Percentiles rank a stretch among this genome's conserved stretches.
Conservation (phyloP, 2,329 filamentous ascomycete genomes). For the Massarina eburnea region DNA sequence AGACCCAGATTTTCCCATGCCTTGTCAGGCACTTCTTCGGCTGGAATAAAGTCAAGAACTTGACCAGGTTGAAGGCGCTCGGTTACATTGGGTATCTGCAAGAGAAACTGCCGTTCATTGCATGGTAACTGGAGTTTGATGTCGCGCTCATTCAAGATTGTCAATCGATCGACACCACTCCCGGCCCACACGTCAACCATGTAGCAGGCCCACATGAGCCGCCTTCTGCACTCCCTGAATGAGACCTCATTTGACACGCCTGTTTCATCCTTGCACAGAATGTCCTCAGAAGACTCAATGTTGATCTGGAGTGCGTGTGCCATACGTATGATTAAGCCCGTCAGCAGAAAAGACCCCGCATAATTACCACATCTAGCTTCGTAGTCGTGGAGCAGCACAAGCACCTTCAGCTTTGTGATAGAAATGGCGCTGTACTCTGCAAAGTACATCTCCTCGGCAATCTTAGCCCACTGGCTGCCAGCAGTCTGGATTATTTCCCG, state of each 20-base stretch:
- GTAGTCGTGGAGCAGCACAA: slow-evolving; percentile 35
- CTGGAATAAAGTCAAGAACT: slow-evolving; percentile 26
- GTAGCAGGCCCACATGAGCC: slow-evolving; percentile 40
- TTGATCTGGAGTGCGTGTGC: slow-evolving; percentile 36
- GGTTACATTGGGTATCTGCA: slow-evolving; percentile 34
- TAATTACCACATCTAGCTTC: slow-evolving; percentile 37
- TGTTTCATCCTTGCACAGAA: slow-evolving; percentile 29
- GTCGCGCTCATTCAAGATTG: slow-evolving; percentile 35
- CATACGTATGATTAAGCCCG: slow-evolving; percentile 35
- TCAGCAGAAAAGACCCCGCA: slow-evolving; percentile 34
- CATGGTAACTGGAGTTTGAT: slow-evolving; percentile 37
- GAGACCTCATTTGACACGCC: slow-evolving; percentile 32
- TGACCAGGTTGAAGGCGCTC: slow-evolving; percentile 28
- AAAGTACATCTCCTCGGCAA: slow-evolving; percentile 35
- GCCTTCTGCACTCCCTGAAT: slow-evolving; percentile 29
- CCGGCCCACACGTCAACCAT: slow-evolving; percentile 40
- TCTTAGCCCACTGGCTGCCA: slow-evolving; percentile 37
- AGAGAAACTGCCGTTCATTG: slow-evolving; percentile 34
- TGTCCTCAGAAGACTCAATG: slow-evolving; percentile 29
- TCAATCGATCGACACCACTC: slow-evolving; percentile 36
- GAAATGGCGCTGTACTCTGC: slow-evolving; percentile 38
- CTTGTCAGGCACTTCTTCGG: slow-evolving; percentile 29
- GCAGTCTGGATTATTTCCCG: slow-evolving; percentile 34
- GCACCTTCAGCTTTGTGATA: slow-evolving; percentile 32
- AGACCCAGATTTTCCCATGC: slow-evolving; percentile 35